These are phyloP conservation scores for Pyrenophora tritici-repentis DNA, from an alignment of 2,329 filamentous ascomycete species.

Conservation along the genomic window DNA sequence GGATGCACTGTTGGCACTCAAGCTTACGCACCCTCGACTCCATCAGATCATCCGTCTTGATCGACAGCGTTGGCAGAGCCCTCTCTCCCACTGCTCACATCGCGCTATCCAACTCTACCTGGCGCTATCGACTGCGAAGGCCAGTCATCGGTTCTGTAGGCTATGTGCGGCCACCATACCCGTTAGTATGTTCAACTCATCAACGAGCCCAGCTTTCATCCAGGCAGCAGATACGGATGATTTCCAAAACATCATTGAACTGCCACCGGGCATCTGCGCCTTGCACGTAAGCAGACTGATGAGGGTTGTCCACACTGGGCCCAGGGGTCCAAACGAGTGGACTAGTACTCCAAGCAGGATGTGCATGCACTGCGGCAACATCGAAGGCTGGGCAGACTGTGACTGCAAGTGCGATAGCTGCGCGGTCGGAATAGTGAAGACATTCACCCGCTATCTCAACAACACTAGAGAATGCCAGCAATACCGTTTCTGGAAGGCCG, in stretches of 20 bases:
- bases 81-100: constrained; percentile 33
- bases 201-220: constrained; percentile 36
- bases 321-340: constrained; percentile 39
- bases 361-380: constrained; percentile 44
- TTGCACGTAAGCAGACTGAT: constrained; percentile 42
- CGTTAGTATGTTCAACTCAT: constrained; percentile 34
- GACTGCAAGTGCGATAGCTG: constrained; percentile 41
- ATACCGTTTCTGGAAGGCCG: constrained; percentile 34
- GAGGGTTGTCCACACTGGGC: constrained; percentile 25
- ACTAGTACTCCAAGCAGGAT: constrained; percentile 27
- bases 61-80: constrained; percentile 15
- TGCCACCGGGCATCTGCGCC: constrained; percentile 39
- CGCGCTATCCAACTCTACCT: constrained; percentile 39
- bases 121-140: constrained; percentile 10
- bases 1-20: constrained; percentile 47
- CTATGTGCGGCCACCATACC: constrained; percentile 41
- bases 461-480: constrained; percentile 28
- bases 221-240: constrained; percentile 7
- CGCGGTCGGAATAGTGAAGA: constrained; percentile 27
- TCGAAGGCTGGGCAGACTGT: constrained; percentile 36
- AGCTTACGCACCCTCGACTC: constrained; percentile 42
- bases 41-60: constrained; percentile 33
- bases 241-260: constrained; percentile 30
- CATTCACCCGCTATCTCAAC: constrained; percentile 42
- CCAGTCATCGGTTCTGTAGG: constrained; percentile 33